Conservation (phyloP, 2,329 filamentous ascomycete species). For the Fusarium bactridioides region DNA sequence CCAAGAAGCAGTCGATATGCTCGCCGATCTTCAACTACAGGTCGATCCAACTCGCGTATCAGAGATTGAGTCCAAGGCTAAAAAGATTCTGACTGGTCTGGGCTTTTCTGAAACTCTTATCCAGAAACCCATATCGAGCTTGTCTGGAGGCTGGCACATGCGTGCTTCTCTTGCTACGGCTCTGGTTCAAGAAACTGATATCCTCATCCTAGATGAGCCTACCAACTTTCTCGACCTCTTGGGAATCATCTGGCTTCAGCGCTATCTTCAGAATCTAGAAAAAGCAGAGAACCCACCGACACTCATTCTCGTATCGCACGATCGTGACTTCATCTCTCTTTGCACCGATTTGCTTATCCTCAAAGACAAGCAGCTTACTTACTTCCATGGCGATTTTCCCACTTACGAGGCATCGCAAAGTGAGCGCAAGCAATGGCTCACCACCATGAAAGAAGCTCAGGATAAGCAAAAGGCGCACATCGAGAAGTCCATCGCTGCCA, state of each 20-base stretch:
- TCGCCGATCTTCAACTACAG: constrained; percentile 72
- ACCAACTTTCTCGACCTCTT: constrained; percentile 87
- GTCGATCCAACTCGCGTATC: constrained; percentile 71
- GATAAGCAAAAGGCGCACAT: constrained; percentile 84
- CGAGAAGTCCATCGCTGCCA: constrained; percentile 77
- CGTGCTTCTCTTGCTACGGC: constrained; percentile 70
- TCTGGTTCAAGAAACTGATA: constrained; percentile 76
- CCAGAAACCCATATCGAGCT: constrained; percentile 64
- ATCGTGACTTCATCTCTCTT: constrained; percentile 79
- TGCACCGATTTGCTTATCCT: constrained; percentile 82
- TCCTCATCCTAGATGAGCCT: constrained; percentile 85
- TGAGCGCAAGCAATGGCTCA: constrained; percentile 73
- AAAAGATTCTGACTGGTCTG: constrained; percentile 71
- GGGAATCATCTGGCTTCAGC: constrained; percentile 85
- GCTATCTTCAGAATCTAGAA: constrained; percentile 68
- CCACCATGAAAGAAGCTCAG: constrained; percentile 81
- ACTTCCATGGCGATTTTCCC: constrained; percentile 78
- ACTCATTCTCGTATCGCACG: constrained; percentile 82
- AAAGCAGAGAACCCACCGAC: constrained; percentile 66
- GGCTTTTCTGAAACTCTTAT: constrained; percentile 73
- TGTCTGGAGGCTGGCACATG: constrained; percentile 84
- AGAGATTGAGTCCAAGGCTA: constrained; percentile 71
- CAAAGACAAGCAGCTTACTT: constrained; percentile 73
- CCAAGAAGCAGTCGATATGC: constrained; percentile 72
- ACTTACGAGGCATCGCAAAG: constrained; percentile 74